Evolutionary conservation across 176 grass and related monocot species (phyloP), one percentile per base, ranked within the genome.

Genomic region (Pontederia crassipes): DNA sequence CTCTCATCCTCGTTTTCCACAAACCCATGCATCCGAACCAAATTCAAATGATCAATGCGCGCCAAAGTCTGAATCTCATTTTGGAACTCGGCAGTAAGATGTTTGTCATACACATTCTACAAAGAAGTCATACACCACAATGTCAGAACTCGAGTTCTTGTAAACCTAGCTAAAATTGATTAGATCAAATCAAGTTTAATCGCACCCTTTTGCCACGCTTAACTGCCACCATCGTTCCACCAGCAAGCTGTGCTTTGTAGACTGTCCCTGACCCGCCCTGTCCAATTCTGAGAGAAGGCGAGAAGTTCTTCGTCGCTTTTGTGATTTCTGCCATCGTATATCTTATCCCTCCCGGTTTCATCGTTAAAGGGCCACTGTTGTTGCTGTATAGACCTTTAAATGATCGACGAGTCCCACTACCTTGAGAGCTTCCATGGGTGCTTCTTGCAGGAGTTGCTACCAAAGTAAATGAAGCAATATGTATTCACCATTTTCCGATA

Each of bases 41-140:
- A 65, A 83, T 97, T 97, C 67, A 80, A 65, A 86, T 97, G 92
- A 52, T 85, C 78, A 6, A 91, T 85, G 57, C 61, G 71, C 66
- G 87, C 81, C 82, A 97, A 72, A 28, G 79, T 91, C 68, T 74
- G 73, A 51, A 97, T 91, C 81, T 97, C 92, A 54, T 83, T 97
- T 66, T 77, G 57, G 76, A 97, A 97, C 52, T 91, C 92, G 17
- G 57, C 59, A 2, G 59, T 76, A 75, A 76, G 77, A 72, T 80
- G 69, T 49, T 67, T 77, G 72, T 91, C 78, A 65, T 85, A 86
- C 14, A 77, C 61, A 80, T 80, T 88, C 92, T 88, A 74, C 0
- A 72, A 64, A 49, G 11, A 11, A 17, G 68, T 55, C 55, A 13
- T 1, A 59, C 20, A 24, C 48, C 16, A 15, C 59, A 68, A 46